phyloP scores from a whole-genome alignment of 192 early-diverging fungal species.

The Helicostylum pulchrum region DNA sequence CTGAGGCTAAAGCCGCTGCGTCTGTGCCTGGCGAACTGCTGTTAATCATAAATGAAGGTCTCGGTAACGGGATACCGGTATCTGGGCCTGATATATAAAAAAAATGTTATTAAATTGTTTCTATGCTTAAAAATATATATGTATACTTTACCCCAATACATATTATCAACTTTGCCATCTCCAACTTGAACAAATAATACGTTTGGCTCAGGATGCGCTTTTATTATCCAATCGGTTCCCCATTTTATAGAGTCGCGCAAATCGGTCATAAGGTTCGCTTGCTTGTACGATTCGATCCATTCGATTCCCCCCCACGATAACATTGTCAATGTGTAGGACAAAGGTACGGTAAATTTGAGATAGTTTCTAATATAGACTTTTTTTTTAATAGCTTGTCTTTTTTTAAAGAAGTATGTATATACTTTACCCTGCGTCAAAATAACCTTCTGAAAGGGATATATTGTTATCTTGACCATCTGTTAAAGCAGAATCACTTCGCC shows the following conservation, averaged over 20 bases:
- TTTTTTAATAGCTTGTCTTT: no score
- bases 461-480: conserved; percentile 31
- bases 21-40: conserved; percentile 49
- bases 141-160: conserved; percentile 53
- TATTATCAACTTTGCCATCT: conserved; percentile 42
- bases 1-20: conserved; percentile 48
- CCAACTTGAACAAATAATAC: conserved; percentile 53
- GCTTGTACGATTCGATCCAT: conserved; percentile 50
- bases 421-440: conserved; percentile 40
- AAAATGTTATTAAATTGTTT: not conserved
- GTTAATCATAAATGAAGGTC: conserved; percentile 47
- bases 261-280: conserved; percentile 42
- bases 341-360: conserved; percentile 58
- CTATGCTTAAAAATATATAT: no score
- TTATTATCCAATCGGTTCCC: conserved; percentile 61
- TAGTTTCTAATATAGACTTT: conserved; percentile 40
- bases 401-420: no score
- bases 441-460: conserved; percentile 31
- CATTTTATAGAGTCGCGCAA: conserved; percentile 49
- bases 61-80: conserved; percentile 43
- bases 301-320: conserved; percentile 54
- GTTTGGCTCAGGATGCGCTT: conserved; percentile 52
- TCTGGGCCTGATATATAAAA: conserved; percentile 27
- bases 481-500: conserved; percentile 32
- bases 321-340: conserved; percentile 46